These are phyloP conservation scores for Anthoceros angustus DNA, from an alignment of 225 moss, liverwort and hornwort species.

Conservation along the genomic window DNA sequence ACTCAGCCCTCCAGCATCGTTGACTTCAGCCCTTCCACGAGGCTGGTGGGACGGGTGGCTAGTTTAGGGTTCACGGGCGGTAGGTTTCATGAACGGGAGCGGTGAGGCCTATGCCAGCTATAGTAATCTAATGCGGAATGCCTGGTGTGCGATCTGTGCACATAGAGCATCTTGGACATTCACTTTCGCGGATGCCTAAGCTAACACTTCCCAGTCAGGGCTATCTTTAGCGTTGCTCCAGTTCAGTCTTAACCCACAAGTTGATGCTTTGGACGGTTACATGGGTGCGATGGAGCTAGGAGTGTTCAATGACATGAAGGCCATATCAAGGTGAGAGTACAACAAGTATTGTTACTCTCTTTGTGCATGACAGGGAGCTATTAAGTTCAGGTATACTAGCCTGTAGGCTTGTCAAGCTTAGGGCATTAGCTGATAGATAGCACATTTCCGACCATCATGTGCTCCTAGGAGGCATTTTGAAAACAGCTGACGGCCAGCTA, in stretches of 20 bases:
- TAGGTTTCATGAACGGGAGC: too few relatives aligned
- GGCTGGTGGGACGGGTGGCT: too few relatives aligned
- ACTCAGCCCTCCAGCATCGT: too few relatives aligned
- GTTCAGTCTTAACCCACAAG: neutral
- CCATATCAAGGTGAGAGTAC: conserved; percentile 38
- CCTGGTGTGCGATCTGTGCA: conserved; percentile 55
- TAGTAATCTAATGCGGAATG: too few relatives aligned
- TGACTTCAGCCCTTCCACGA: too few relatives aligned
- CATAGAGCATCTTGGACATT: conserved; percentile 58
- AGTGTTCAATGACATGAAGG: conserved; percentile 48
- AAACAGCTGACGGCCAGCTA: conserved; percentile 32
- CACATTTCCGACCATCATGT: neutral
- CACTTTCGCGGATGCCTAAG: conserved; percentile 29
- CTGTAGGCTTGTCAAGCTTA: neutral
- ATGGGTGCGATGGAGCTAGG: conserved; percentile 62
- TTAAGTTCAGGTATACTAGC: neutral
- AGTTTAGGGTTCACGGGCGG: too few relatives aligned
- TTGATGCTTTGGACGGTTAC: conserved; percentile 27
- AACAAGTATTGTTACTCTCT: too few relatives aligned
- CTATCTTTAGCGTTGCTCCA: neutral
- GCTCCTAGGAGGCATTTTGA: conserved; percentile 41
- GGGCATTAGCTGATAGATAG: neutral
- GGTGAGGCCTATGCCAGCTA: too few relatives aligned
- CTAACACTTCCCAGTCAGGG: neutral
- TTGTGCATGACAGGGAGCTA: too few relatives aligned